These are phyloP conservation scores for Grosmannia serpens DNA, from an alignment of 2,329 filamentous ascomycete species.

Conservation along the genomic window DNA sequence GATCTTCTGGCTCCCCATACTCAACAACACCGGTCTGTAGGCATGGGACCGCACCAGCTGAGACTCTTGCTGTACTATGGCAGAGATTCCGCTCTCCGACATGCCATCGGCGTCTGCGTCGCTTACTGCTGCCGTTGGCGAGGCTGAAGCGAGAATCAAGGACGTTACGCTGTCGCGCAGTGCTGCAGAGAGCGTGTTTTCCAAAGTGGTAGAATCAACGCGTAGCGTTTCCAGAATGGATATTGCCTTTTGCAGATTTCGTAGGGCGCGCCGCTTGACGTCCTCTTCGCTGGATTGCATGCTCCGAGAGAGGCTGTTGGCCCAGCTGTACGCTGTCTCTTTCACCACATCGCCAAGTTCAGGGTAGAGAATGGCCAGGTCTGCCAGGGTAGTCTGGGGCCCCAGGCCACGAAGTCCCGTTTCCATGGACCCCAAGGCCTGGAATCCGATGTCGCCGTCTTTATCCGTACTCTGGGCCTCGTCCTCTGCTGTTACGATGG, in stretches of 20 bases:
- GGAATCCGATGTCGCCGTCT: constrained; percentile 26
- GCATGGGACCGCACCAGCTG: background rate
- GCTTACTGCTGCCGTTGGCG: constrained; percentile 15
- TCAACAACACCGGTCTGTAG: constrained; percentile 52
- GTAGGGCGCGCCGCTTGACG: constrained; percentile 60
- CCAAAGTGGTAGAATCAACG: constrained; percentile 53
- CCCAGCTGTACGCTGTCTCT: constrained; percentile 67
- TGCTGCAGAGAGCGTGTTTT: constrained; percentile 54
- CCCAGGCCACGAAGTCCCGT: constrained; percentile 5
- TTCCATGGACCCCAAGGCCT: constrained; percentile 35
- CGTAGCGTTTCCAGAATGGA: constrained; percentile 52
- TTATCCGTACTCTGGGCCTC: constrained; percentile 27
- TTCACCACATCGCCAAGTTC: constrained; percentile 47
- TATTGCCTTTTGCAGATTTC: constrained; percentile 65
- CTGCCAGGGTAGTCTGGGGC: constrained; percentile 27
- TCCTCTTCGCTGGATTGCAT: constrained; percentile 78
- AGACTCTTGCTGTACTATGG: background rate
- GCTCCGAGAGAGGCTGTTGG: constrained; percentile 64
- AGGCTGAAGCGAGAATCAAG: constrained; percentile 22
- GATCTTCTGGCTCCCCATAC: constrained; percentile 52
- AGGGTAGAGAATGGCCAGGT: constrained; percentile 42
- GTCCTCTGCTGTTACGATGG: constrained; percentile 54
- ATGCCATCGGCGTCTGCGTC: constrained; percentile 18
- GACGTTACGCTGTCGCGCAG: constrained; percentile 62
- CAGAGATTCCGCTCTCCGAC: background rate